Conservation (phyloP, 208 protist genomes). For the Trypanosomatidae sp. region DNA sequence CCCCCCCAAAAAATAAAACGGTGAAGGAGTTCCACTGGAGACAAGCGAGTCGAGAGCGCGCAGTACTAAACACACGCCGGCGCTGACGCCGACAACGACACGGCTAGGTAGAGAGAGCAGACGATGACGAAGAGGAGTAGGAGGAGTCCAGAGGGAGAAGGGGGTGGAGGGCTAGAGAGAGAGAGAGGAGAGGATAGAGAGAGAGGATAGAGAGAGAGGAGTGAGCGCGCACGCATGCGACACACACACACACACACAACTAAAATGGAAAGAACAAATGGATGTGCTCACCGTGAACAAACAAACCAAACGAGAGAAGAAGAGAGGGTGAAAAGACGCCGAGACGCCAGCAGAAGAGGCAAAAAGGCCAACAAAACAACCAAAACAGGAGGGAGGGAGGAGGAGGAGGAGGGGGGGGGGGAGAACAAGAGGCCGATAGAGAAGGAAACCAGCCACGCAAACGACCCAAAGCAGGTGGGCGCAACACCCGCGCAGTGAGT, state of each 20-base stretch:
- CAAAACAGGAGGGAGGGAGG: neutral
- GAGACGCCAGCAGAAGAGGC: neutral
- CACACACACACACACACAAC: neutral
- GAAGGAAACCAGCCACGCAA: too few relatives aligned
- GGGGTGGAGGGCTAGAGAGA: neutral
- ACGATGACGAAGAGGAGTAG: neutral
- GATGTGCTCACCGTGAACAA: neutral
- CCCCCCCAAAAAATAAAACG: neutral
- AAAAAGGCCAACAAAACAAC: neutral
- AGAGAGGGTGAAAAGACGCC: neutral
- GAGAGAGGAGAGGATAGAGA: neutral
- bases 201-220: neutral
- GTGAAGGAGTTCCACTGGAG: neutral
- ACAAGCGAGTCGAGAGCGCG: neutral
- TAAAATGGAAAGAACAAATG: neutral
- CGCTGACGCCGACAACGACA: neutral
- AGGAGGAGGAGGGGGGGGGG: too few relatives aligned
- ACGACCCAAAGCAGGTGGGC: too few relatives aligned
- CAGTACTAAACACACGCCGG: slow-evolving; percentile 2
- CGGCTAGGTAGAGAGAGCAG: neutral
- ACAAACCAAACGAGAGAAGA: neutral
- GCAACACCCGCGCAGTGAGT: too few relatives aligned
- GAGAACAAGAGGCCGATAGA: too few relatives aligned
- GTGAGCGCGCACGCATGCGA: neutral
- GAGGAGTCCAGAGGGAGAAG: neutral